These are phyloP conservation scores for Arachis hypogaea DNA, from an alignment of 306 rosid genomes.

Conservation along the genomic window DNA sequence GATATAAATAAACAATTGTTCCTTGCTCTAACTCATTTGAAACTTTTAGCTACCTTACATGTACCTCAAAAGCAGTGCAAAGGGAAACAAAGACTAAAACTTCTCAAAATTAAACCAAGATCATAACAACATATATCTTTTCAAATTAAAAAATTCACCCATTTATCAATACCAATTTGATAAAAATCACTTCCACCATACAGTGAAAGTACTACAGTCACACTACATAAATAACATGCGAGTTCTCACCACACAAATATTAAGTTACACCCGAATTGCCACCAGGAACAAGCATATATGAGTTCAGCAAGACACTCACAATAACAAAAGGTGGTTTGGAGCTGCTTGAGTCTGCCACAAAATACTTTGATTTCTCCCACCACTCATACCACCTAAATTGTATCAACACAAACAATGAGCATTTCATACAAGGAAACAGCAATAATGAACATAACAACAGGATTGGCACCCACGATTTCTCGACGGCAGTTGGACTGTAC, in stretches of 20 bases:
- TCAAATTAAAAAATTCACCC: background rate
- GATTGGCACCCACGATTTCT: conserved; percentile 71
- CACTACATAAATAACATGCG: conserved; percentile 18
- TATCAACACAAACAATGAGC: conserved; percentile 36
- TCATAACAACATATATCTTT: conserved; percentile 23
- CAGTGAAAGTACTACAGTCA: conserved; percentile 25
- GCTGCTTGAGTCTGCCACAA: conserved; percentile 87
- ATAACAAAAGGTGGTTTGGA: conserved; percentile 81
- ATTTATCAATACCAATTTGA: background rate
- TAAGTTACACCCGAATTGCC: background rate
- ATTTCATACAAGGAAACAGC: conserved; percentile 4
- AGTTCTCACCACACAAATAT: conserved; percentile 4
- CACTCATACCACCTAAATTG: conserved; percentile 84
- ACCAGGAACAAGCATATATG: conserved; percentile 21
- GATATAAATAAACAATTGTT: background rate
- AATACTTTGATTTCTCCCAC: conserved; percentile 87
- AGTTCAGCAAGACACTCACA: conserved; percentile 57
- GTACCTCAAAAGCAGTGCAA: background rate
- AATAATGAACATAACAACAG: conserved; percentile 14
- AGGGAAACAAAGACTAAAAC: conserved; percentile 1
- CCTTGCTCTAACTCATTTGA: background rate
- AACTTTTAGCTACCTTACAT: conserved; percentile 11
- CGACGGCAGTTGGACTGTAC: conserved; percentile 74
- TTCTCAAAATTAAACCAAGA: conserved; percentile 26
- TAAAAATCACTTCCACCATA: conserved; percentile 25